Base-by-base conservation (phyloP, 2,329 filamentous ascomycete genomes). In the Fusarium sublunatum region DNA sequence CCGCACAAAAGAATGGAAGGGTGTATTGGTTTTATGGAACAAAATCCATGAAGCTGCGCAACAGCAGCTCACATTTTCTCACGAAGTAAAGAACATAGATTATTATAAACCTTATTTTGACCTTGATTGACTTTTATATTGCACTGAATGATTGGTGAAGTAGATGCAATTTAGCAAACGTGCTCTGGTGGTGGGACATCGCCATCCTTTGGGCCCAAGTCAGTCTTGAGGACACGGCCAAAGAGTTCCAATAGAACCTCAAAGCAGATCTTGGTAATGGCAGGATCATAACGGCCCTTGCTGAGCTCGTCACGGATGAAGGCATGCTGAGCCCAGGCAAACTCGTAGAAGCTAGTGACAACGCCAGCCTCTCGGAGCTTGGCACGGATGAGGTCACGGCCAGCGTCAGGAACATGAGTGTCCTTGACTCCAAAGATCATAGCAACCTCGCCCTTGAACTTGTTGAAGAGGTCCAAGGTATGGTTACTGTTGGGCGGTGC, bases 361-460 rank as follows among this genome's bases (percentile, higher is more conserved):
- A 89, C 84, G 9, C 89, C 90, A 6, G 88, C 86, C 22, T 92
- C 91, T 69, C 93, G 88, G 69, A 97, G 81, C 60, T 92, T 93
- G 74, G 86, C 86, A 56, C 93, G 86, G 74, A 97, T 95, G 66
- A 96, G 77, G 76, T 96, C 92, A 15, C 93, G 84, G 2, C 93
- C 93, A 36, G 86, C 86, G 34, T 92, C 87, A 2, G 92, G 92
- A 12, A 97, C 93, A 75, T 97, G 93, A 55, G 88, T 96, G 76
- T 97, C 93, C 74, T 90, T 88, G 76, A 96, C 90, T 49, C 93
- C 93, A 74, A 96, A 96, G 72, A 97, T 96, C 87, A 97, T 90
- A 57, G 91, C 83, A 13, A 95, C 79, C 76, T 97, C 93, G 72
- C 94, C 91, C 69, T 91, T 87, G 75, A 96, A 90, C 66, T 90